These are phyloP conservation scores for Sophora flavescens DNA, from an alignment of 306 rosid genomes.

Conservation along the genomic window DNA sequence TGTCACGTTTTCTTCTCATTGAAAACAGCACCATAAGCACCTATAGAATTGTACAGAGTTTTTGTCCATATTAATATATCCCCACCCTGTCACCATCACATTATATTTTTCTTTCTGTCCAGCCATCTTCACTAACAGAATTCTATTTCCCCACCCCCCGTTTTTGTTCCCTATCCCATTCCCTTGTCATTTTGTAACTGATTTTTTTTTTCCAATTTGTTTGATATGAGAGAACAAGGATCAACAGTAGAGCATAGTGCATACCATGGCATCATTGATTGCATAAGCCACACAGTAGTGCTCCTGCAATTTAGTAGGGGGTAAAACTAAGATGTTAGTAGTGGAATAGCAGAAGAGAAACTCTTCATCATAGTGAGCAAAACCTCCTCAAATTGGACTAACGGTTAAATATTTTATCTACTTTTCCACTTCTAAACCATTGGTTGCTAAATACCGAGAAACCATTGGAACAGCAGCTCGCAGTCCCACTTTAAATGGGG, in stretches of 20 bases:
- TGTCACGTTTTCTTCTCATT: too few relatives aligned
- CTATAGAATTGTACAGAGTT: too few relatives aligned
- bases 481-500: slow-evolving; percentile 16
- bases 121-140: slow-evolving; percentile 10
- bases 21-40: too few relatives aligned
- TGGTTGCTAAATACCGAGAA: slow-evolving; percentile 5
- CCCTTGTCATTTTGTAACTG: slow-evolving; percentile 11
- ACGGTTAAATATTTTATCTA: slow-evolving; percentile 14
- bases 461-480: slow-evolving; percentile 3
- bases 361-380: slow-evolving; percentile 27
- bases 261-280: slow-evolving; percentile 89
- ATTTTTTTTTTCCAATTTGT: slow-evolving; percentile 5
- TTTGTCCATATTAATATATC: background rate
- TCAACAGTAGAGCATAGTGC: slow-evolving; percentile 22
- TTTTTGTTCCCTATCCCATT: slow-evolving; percentile 5
- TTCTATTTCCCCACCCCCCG: background rate
- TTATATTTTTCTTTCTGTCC: slow-evolving; percentile 4
- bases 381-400: background rate
- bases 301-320: slow-evolving; percentile 77
- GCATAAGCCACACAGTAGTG: slow-evolving; percentile 98
- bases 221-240: slow-evolving; percentile 33
- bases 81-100: slow-evolving; percentile 28
- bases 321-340: slow-evolving; percentile 37
- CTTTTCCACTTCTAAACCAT: slow-evolving; percentile 8
- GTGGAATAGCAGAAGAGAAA: slow-evolving; percentile 6